Conservation (phyloP, 139 green algal species). For the Coccomyxa sp. region DNA sequence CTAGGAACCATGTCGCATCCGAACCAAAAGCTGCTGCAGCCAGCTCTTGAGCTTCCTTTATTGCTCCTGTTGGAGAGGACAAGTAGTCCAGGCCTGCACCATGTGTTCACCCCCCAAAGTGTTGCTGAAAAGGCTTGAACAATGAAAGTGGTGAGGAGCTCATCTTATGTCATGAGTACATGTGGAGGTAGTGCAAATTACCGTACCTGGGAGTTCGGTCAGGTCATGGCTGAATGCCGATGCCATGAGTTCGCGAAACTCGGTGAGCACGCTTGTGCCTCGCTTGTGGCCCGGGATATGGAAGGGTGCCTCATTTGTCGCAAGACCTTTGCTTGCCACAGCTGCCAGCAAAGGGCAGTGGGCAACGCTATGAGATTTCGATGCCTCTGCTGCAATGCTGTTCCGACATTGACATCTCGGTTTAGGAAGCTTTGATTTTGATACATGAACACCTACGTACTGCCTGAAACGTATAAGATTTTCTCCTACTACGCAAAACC, state of each 20-base stretch:
- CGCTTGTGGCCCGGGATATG: slow-evolving; percentile 84
- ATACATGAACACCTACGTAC: too few species aligned
- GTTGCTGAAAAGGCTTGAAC: background rate
- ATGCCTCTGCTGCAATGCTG: background rate
- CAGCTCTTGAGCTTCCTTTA: slow-evolving; percentile 64
- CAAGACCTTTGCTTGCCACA: slow-evolving; percentile 31
- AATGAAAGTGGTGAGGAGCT: background rate
- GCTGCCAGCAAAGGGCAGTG: slow-evolving; percentile 54
- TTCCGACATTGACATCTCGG: background rate
- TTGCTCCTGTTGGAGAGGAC: slow-evolving; percentile 60
- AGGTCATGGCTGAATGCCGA: slow-evolving; percentile 52
- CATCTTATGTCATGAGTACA: too few species aligned
- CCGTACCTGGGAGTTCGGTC: slow-evolving; percentile 63
- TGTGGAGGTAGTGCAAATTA: background rate
- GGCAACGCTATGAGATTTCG: background rate
- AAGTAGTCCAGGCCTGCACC: slow-evolving; percentile 72
- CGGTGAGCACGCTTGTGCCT: slow-evolving; percentile 2
- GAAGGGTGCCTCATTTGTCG: slow-evolving; percentile 46
- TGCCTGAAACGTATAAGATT: background rate
- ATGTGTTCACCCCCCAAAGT: background rate
- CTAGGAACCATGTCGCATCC: slow-evolving; percentile 78
- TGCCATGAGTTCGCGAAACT: slow-evolving; percentile 10
- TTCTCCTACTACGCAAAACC: background rate
- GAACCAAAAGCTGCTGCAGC: slow-evolving; percentile 72
- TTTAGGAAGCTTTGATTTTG: background rate